Conservation (phyloP, 2,329 filamentous ascomycete species). For the Fusarium sarcochroum region DNA sequence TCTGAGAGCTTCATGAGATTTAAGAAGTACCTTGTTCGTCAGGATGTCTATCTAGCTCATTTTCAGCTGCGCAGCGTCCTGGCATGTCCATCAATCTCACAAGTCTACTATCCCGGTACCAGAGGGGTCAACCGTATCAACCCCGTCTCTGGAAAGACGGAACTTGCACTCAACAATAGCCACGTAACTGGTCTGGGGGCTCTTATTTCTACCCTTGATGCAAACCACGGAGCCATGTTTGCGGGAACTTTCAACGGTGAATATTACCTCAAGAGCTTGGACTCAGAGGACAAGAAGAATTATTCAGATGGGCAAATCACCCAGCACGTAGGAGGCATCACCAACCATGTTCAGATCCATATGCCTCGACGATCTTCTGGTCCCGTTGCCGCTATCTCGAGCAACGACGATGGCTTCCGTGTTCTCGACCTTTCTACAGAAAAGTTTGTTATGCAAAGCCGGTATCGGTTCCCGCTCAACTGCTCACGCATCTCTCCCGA, state of each 20-base stretch:
- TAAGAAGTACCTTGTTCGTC: conserved; percentile 67
- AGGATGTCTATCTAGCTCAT: conserved; percentile 70
- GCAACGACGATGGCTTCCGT: conserved; percentile 73
- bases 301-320: conserved; percentile 64
- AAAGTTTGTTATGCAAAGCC: conserved; percentile 66
- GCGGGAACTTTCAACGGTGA: conserved; percentile 72
- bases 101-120: conserved; percentile 69
- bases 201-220: conserved; percentile 66
- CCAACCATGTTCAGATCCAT: conserved; percentile 75
- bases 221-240: conserved; percentile 68
- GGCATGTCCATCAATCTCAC: conserved; percentile 67
- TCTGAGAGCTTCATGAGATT: conserved; percentile 70
- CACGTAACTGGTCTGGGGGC: conserved; percentile 55
- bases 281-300: conserved; percentile 55
- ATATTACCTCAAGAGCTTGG: conserved; percentile 64
- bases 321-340: conserved; percentile 67
- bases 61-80: conserved; percentile 76
- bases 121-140: conserved; percentile 67
- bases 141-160: conserved; percentile 62
- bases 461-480: conserved; percentile 76
- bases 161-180: conserved; percentile 60
- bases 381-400: conserved; percentile 72
- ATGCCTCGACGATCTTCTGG: conserved; percentile 64
- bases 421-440: conserved; percentile 72
- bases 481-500: conserved; percentile 81